phyloP scores from a whole-genome alignment of 1,284 basidiomycete genomes.

The Porogramme epimiltina region DNA sequence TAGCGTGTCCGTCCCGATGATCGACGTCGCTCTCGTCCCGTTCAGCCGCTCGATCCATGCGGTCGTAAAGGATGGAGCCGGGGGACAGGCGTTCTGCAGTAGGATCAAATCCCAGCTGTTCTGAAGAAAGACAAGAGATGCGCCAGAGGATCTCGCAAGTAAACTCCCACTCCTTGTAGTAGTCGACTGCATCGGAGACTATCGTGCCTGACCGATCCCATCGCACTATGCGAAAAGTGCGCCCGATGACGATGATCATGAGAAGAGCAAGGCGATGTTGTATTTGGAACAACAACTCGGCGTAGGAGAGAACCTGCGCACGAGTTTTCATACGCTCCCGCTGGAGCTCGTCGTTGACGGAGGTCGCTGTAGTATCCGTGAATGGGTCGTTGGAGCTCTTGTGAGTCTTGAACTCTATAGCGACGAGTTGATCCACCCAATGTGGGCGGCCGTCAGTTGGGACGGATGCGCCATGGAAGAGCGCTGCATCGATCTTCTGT shows the following conservation, averaged over 20 bases:
- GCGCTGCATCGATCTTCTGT: constrained; percentile 4
- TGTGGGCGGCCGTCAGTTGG: not conserved
- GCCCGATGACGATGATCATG: constrained; percentile 7
- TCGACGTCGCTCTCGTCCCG: not conserved
- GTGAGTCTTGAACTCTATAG: constrained; percentile 6
- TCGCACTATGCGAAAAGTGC: not conserved
- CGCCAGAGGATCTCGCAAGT: constrained; percentile 19
- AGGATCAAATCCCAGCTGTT: constrained; percentile 26
- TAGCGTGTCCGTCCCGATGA: not conserved
- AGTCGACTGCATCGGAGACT: constrained; percentile 6
- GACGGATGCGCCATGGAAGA: not conserved
- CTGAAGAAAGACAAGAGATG: constrained; percentile 26
- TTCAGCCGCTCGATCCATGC: not conserved
- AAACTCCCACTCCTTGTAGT: constrained; percentile 2
- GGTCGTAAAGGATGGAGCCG: not conserved
- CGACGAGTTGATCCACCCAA: constrained; percentile 1
- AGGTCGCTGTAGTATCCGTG: not conserved
- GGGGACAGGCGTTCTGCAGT: constrained; percentile 2
- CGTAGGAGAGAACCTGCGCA: constrained; percentile 4
- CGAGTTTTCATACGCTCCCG: not conserved
- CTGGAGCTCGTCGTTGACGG: too few species aligned
- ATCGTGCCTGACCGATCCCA: constrained; percentile 8
- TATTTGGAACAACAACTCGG: not conserved
- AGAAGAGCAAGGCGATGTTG: constrained; percentile 6
- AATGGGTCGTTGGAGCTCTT: not conserved